phyloP scores from a whole-genome alignment of 2,329 filamentous ascomycete species.

The Xylaria hypoxylon region DNA sequence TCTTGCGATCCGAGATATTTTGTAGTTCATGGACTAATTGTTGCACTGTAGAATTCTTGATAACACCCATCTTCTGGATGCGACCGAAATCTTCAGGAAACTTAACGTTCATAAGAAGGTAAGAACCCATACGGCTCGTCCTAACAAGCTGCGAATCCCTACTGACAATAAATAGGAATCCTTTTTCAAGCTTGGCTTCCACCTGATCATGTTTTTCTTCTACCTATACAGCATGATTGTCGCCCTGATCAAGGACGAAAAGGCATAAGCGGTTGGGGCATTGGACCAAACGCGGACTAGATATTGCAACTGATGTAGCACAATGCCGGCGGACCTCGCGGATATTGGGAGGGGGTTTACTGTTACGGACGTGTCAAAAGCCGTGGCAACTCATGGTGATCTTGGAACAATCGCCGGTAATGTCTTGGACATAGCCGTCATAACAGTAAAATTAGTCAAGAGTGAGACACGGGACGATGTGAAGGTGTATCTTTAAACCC shows the following conservation, averaged over 20 bases:
- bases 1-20: neutral
- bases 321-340: constrained; percentile 8
- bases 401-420: constrained; percentile 18
- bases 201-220: constrained; percentile 99
- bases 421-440: constrained; percentile 26
- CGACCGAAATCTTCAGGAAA: constrained; percentile 99
- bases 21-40: constrained; percentile 36
- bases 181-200: constrained; percentile 98
- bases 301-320: constrained; percentile 13
- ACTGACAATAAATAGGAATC: constrained; percentile 76
- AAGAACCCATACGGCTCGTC: constrained; percentile 36
- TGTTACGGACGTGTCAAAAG: constrained; percentile 8
- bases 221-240: constrained; percentile 99
- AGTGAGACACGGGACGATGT: constrained; percentile 11
- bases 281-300: neutral
- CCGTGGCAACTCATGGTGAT: neutral
- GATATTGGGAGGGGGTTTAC: neutral
- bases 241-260: constrained; percentile 94
- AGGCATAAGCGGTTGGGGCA: constrained; percentile 68
- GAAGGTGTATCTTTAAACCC: constrained; percentile 15
- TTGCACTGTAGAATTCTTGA: constrained; percentile 80
- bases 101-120: constrained; percentile 99
- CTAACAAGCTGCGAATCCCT: neutral
- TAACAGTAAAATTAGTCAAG: constrained; percentile 8
- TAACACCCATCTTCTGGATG: constrained; percentile 95